phyloP scores from a whole-genome alignment of 1,284 basidiomycete genomes.

The Flammula alnicola region DNA sequence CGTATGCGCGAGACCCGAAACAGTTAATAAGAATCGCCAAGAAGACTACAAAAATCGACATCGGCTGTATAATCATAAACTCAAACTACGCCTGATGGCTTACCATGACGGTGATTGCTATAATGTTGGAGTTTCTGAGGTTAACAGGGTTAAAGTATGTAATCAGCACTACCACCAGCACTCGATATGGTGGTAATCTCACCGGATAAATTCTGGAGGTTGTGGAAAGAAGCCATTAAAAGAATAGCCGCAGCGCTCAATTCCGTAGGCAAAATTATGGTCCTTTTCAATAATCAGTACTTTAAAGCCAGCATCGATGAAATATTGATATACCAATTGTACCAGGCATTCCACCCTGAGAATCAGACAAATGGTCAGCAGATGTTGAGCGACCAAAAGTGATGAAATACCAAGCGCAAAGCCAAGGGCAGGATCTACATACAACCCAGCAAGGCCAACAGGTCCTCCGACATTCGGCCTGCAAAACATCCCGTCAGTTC shows the following conservation, averaged over 20 bases:
- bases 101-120: constrained; percentile 17
- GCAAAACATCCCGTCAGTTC: background rate
- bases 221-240: constrained; percentile 19
- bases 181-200: background rate
- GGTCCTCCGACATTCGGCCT: constrained; percentile 23
- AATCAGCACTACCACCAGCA: background rate
- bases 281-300: no score
- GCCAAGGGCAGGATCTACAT: constrained; percentile 20
- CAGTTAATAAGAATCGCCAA: constrained; percentile 24
- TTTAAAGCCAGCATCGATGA: no score
- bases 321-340: constrained; percentile 16
- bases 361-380: background rate
- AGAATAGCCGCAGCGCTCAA: constrained; percentile 21
- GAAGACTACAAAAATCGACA: constrained; percentile 11
- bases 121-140: constrained; percentile 12
- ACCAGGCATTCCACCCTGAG: constrained; percentile 24
- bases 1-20: constrained; percentile 23
- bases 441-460: constrained; percentile 19
- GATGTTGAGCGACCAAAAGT: background rate
- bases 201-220: constrained; percentile 10
- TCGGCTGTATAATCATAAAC: no score
- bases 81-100: no score
- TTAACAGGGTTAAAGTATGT: background rate
- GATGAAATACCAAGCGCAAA: constrained; percentile 18
- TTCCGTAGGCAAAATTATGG: constrained; percentile 19